Base-by-base conservation (phyloP, 2,329 filamentous ascomycete genomes). In the Beauveria brongniartii region DNA sequence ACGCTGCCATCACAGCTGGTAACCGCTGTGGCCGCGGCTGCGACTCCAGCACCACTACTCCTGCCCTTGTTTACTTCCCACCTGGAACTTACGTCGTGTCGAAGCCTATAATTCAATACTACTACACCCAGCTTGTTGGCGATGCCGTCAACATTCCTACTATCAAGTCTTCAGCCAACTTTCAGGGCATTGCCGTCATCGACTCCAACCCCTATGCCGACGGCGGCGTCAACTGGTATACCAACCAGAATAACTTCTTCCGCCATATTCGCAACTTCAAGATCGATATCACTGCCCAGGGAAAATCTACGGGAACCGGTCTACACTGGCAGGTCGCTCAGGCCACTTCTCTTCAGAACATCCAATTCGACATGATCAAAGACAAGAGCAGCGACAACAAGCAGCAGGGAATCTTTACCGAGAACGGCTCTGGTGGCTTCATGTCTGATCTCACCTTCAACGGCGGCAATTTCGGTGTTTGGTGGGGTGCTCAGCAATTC, bases 41-140 rank as follows among this genome's bases (percentile, higher is more conserved):
- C 71, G 89, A 94, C 71, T 96, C 91, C 1, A 85, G 83, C 37
- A 97, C 93, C 3, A 83, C 83, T n/a, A 85, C 86, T 1, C 93
- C 93, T 0, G 93, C 91, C 28, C 78, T 97, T 16, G 85, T 97
- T 58, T 97, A 96, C 79, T 96, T 97, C 78, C 92, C 92, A 44
- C 80, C 90, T 12, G 92, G 93, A 65, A 95, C 86, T 61, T 97
- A 97, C 70, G 70, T 89, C 20, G 87, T 97, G 67, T 91, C 86
- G 71, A 82, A 80, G 69, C 90, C 93, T 24, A 84, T 97, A 66
- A 76, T 92, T 56, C 88, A 92, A 72, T 88, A 88, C 74, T 97
- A 97, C 80, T 96, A 96, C 78, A 96, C 92, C 10, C 92, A 97
- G 73, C 84, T 97, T 64, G 80, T 97, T 41, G 93, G 93, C 61